Percentiles rank a stretch among this genome's conserved stretches.
phyloP scores from a whole-genome alignment of 73 alveolate genomes.

The Paramecium tetraurelia region DNA sequence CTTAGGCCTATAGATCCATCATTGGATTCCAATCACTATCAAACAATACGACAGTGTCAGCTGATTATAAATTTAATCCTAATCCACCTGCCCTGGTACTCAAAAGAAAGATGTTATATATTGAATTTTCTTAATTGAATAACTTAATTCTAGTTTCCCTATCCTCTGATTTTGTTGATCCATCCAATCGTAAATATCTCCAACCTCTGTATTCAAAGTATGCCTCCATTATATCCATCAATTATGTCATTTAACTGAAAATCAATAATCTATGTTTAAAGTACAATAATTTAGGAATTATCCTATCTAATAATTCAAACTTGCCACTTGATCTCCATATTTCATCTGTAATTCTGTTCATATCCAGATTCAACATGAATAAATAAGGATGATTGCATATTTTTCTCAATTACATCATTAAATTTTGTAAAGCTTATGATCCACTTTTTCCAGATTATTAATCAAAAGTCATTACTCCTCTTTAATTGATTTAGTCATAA shows the following conservation, averaged over 20 bases:
- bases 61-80: constrained; percentile 88
- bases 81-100: constrained; percentile 96
- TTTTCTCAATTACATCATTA: constrained; percentile 98
- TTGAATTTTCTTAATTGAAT: constrained; percentile 80
- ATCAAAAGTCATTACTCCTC: constrained; percentile 84
- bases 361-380: constrained; percentile 74
- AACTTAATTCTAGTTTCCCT: constrained; percentile 79
- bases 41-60: constrained; percentile 95
- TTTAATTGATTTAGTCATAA: constrained; percentile 90
- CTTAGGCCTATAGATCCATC: constrained; percentile 97
- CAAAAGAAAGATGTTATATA: constrained; percentile 82
- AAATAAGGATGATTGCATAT: constrained; percentile 98
- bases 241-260: constrained; percentile 96
- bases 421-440: constrained; percentile 81
- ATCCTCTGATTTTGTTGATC: constrained; percentile 94
- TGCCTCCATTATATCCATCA: constrained; percentile 92
- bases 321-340: constrained; percentile 95
- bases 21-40: constrained; percentile 99
- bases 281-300: constrained; percentile 86
- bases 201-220: constrained; percentile 89
- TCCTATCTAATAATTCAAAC: constrained; percentile 96
- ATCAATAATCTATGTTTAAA: constrained; percentile 94
- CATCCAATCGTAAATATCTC: constrained; percentile 90
- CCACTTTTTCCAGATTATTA: not conserved
- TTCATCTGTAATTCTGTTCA: constrained; percentile 73